These are phyloP conservation scores for Triticum timopheevii DNA, from an alignment of 176 grass and related monocot species.

Conservation along the genomic window DNA sequence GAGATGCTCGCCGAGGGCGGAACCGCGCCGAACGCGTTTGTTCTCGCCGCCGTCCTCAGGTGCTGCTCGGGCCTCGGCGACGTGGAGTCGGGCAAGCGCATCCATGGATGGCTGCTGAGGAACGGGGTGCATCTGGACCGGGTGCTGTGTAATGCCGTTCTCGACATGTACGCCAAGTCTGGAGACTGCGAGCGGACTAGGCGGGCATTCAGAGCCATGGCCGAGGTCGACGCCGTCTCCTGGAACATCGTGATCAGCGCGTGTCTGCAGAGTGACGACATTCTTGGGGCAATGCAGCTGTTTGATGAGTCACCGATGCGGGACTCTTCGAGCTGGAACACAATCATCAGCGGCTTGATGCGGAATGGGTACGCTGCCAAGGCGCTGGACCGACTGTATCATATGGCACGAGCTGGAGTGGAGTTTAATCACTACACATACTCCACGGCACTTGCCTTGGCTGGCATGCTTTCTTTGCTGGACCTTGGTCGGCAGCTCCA, in stretches of 20 bases:
- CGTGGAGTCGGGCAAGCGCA: slow-evolving; percentile 25
- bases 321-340: slow-evolving; percentile 65
- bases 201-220: slow-evolving; percentile 37
- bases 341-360: slow-evolving; percentile 55
- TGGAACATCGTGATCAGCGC: slow-evolving; percentile 59
- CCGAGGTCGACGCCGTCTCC: slow-evolving; percentile 30
- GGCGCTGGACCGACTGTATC: slow-evolving; percentile 34
- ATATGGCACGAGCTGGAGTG: slow-evolving; percentile 41
- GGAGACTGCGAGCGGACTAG: not conserved
- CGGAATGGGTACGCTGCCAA: not conserved
- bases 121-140: slow-evolving; percentile 36
- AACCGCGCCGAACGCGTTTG: slow-evolving; percentile 38
- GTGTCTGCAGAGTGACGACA: slow-evolving; percentile 37
- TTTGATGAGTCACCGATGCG: slow-evolving; percentile 40
- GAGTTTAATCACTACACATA: slow-evolving; percentile 53
- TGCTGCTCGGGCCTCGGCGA: slow-evolving; percentile 43
- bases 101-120: slow-evolving; percentile 70
- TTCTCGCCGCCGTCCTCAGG: slow-evolving; percentile 56
- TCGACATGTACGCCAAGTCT: slow-evolving; percentile 63
- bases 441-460: slow-evolving; percentile 50
- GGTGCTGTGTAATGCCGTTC: slow-evolving; percentile 50
- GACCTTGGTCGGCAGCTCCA: slow-evolving; percentile 62
- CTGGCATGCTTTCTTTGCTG: slow-evolving; percentile 45
- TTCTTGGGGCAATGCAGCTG: slow-evolving; percentile 33
- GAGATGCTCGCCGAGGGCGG: slow-evolving; percentile 27